Evolutionary conservation across 2,329 filamentous ascomycete species (phyloP).

Genomic region (Colletotrichum paranaense): DNA sequence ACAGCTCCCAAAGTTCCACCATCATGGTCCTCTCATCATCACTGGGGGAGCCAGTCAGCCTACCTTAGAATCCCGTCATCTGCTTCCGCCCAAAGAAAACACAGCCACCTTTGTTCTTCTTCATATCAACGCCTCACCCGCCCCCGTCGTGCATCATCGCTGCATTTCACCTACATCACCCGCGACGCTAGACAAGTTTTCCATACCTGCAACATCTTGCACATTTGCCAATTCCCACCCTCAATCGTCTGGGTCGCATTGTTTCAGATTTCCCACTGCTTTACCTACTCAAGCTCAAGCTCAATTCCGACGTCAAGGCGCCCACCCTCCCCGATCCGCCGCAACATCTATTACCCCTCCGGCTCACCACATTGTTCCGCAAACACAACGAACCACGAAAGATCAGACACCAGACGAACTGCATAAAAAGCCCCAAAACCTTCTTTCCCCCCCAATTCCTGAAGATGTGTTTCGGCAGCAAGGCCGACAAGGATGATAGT

Average conservation of each 20-base stretch:
- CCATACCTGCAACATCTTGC: background rate
- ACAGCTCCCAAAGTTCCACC: conserved; percentile 18
- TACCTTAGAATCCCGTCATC: background rate
- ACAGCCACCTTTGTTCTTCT: conserved; percentile 22
- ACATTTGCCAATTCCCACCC: background rate
- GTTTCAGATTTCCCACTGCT: conserved; percentile 19
- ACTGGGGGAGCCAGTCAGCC: background rate
- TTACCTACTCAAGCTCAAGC: background rate
- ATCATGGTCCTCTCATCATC: background rate
- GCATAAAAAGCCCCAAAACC: conserved; percentile 5
- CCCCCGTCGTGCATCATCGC: background rate
- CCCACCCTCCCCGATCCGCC: too few relatives aligned
- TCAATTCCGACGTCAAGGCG: conserved; percentile 31
- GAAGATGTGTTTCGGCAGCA: conserved; percentile 63
- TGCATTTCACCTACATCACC: conserved; percentile 1
- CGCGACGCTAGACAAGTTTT: background rate
- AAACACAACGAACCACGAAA: background rate
- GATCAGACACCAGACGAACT: conserved; percentile 24
- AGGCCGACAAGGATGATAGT: conserved; percentile 51
- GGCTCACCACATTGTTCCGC: background rate
- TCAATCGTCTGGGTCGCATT: background rate
- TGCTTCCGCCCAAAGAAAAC: background rate
- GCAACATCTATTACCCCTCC: background rate
- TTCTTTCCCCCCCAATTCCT: background rate
- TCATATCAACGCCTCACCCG: conserved; percentile 12